Conservation (phyloP, 257 asterid genomes). For the Ligustrum vulgare region DNA sequence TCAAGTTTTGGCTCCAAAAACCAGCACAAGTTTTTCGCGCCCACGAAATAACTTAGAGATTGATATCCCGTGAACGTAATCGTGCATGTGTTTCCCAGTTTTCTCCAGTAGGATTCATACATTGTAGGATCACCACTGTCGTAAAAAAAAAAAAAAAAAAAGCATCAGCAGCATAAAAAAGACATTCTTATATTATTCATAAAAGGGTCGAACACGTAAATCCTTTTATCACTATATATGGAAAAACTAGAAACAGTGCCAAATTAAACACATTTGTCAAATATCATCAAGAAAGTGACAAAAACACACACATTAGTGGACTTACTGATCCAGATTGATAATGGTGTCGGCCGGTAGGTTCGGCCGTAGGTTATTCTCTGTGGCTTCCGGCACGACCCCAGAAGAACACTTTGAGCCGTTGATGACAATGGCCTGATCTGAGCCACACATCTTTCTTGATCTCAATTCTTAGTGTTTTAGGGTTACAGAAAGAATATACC, state of each 20-base stretch:
- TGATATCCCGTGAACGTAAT: conserved; percentile 41
- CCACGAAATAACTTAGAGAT: conserved; percentile 69
- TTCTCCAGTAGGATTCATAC: conserved; percentile 51
- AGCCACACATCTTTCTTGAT: background rate
- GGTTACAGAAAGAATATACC: background rate
- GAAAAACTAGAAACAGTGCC: background rate
- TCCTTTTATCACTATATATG: background rate
- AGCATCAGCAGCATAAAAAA: background rate
- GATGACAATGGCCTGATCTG: conserved; percentile 2
- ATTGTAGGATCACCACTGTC: conserved; percentile 55
- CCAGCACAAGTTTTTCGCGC: conserved; percentile 60
- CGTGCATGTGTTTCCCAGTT: conserved; percentile 29
- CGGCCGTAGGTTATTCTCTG: background rate
- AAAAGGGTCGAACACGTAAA: background rate
- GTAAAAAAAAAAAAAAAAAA: background rate
- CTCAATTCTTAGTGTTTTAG: background rate
- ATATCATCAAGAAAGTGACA: background rate
- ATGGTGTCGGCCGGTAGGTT: background rate
- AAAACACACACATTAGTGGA: background rate
- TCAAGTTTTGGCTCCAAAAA: conserved; percentile 77
- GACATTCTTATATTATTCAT: background rate
- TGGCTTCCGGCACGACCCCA: background rate
- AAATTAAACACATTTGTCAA: background rate
- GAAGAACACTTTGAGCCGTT: conserved; percentile 5
- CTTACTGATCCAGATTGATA: conserved; percentile 5